Percentiles rank a stretch among this genome's conserved stretches.
Conservation (phyloP, 2,329 filamentous ascomycete genomes). For the Epichloe hybrida region DNA sequence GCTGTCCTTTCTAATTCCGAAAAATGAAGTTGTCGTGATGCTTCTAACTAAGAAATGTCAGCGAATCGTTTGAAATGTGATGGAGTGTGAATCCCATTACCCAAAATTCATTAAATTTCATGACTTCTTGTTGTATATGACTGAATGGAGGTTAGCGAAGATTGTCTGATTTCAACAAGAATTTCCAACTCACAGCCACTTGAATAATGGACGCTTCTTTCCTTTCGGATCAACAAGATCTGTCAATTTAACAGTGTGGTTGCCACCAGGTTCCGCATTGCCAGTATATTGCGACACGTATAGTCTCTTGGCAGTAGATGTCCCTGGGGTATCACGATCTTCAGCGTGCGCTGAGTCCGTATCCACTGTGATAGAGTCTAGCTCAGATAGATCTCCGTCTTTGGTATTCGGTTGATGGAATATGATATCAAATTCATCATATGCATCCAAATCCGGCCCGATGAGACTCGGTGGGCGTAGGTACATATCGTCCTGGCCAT, state of each 20-base stretch:
- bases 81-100: constrained; percentile 11
- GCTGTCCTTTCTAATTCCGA: constrained; percentile 20
- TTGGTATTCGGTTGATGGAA: constrained; percentile 12
- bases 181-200: constrained; percentile 23
- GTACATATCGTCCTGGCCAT: background rate
- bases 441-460: constrained; percentile 15
- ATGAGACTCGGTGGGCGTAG: constrained; percentile 6
- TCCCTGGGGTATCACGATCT: constrained; percentile 2
- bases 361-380: constrained; percentile 15
- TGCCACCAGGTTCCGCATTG: constrained; percentile 22
- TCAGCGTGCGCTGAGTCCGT: constrained; percentile 9
- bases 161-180: too few species aligned
- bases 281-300: constrained; percentile 25
- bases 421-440: constrained; percentile 17
- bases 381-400: constrained; percentile 16
- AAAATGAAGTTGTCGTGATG: constrained; percentile 20
- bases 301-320: constrained; percentile 13
- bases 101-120: constrained; percentile 30
- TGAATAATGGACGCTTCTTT: constrained; percentile 23
- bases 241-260: constrained; percentile 22
- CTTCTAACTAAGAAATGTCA: constrained; percentile 18
- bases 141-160: constrained; percentile 12
- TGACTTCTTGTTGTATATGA: constrained; percentile 24
- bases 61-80: background rate
- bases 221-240: constrained; percentile 20